phyloP scores from a whole-genome alignment of 2,329 filamentous ascomycete species.

The Cylindrodendrum hubeiense region DNA sequence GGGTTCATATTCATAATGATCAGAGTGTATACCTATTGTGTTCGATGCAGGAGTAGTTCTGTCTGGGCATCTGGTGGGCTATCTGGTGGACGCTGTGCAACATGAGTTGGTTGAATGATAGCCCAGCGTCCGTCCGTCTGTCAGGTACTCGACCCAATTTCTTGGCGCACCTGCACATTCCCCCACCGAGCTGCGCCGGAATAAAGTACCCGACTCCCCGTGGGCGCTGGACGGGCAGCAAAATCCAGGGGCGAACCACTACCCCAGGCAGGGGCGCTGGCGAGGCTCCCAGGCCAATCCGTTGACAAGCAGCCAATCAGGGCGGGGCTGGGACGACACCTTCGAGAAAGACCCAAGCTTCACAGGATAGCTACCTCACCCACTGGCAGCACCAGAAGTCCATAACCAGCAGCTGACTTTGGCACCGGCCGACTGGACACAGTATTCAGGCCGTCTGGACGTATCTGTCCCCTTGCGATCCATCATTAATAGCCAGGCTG shows the following conservation, averaged over 20 bases:
- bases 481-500: constrained; percentile 21
- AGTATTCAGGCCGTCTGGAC: constrained; percentile 25
- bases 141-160: too few species aligned
- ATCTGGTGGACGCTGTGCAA: not conserved
- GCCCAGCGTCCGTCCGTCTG: too few species aligned
- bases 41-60: not conserved
- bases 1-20: not conserved
- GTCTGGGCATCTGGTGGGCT: not conserved
- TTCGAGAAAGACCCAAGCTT: constrained; percentile 42
- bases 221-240: not conserved
- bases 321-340: constrained; percentile 41
- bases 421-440: constrained; percentile 28
- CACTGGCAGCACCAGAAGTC: constrained; percentile 19
- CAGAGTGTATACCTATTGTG: not conserved
- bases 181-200: not conserved
- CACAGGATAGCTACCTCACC: constrained; percentile 29
- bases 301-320: constrained; percentile 43
- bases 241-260: constrained; percentile 21
- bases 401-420: constrained; percentile 23
- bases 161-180: not conserved
- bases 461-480: constrained; percentile 7
- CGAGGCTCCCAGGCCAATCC: constrained; percentile 4
- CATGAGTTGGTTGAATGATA: too few species aligned
- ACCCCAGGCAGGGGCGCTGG: constrained; percentile 4
- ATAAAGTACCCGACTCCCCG: constrained; percentile 1